These are phyloP conservation scores for Ogataea siamensis DNA, from an alignment of 805 yeast genomes.

Conservation along the genomic window DNA sequence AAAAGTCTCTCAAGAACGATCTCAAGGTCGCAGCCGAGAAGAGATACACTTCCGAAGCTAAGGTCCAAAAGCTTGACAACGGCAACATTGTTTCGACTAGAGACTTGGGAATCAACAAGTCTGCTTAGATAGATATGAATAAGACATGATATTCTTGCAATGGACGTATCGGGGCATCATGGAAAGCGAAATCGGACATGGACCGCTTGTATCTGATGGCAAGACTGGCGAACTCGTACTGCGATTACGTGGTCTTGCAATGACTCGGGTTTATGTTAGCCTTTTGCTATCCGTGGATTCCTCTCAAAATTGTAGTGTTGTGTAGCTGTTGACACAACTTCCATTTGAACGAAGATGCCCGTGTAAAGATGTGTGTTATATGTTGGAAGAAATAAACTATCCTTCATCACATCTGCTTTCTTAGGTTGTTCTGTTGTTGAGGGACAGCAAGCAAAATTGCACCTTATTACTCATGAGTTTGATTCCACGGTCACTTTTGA, in stretches of 20 bases:
- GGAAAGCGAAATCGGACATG: too few relatives aligned
- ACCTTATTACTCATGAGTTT: background rate
- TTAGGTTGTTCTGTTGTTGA: constrained; percentile 1
- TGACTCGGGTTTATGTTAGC: too few relatives aligned
- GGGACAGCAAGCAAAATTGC: background rate
- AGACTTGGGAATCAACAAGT: constrained; percentile 23
- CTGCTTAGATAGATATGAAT: constrained; percentile 18
- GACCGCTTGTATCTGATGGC: too few relatives aligned
- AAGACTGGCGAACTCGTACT: too few relatives aligned
- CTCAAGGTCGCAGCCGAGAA: constrained; percentile 67
- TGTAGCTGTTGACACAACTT: background rate
- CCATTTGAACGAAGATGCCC: background rate
- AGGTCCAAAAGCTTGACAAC: constrained; percentile 65
- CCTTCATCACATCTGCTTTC: background rate
- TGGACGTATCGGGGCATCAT: constrained; percentile 9
- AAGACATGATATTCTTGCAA: constrained; percentile 7
- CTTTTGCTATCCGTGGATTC: background rate
- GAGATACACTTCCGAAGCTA: constrained; percentile 74
- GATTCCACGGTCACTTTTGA: background rate
- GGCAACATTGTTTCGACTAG: constrained; percentile 47
- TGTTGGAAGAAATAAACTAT: background rate
- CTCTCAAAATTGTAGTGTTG: background rate
- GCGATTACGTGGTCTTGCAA: too few relatives aligned
- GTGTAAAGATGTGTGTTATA: constrained; percentile 3
- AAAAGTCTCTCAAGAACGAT: constrained; percentile 86